phyloP scores from a whole-genome alignment of 192 early-diverging fungal genomes.

The Physocladia obscura region DNA sequence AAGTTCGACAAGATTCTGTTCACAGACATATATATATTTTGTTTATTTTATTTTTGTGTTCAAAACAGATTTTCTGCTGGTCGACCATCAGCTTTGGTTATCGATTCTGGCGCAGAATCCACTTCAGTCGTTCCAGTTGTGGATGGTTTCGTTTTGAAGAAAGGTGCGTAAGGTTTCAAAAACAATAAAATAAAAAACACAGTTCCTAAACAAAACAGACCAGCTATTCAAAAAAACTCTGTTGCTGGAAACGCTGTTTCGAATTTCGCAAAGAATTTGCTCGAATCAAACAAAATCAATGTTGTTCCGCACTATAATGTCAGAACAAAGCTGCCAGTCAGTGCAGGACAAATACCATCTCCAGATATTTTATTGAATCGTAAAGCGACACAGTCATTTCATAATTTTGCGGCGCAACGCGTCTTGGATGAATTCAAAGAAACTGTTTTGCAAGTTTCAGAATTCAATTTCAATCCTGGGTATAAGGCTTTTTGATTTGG shows the following conservation, averaged over 20 bases:
- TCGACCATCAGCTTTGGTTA: constrained; percentile 79
- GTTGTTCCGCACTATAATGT: constrained; percentile 85
- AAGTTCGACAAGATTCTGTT: too few relatives aligned
- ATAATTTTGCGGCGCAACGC: constrained; percentile 73
- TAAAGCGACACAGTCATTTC: constrained; percentile 64
- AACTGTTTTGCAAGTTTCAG: constrained; percentile 79
- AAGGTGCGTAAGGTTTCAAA: constrained; percentile 49
- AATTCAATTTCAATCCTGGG: constrained; percentile 60
- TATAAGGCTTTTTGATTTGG: neutral
- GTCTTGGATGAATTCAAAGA: constrained; percentile 94
- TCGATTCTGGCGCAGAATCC: constrained; percentile 86
- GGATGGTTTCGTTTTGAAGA: constrained; percentile 94
- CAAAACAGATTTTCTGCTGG: constrained; percentile 80
- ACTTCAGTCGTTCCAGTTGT: constrained; percentile 94
- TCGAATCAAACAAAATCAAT: constrained; percentile 53
- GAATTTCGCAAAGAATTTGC: constrained; percentile 65
- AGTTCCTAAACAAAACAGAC: neutral
- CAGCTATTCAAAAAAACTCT: constrained; percentile 61
- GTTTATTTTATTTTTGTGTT: neutral
- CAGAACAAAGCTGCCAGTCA: constrained; percentile 70
- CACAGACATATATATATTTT: neutral
- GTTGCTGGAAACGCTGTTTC: constrained; percentile 84
- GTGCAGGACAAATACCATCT: constrained; percentile 53
- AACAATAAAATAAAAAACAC: too few relatives aligned
- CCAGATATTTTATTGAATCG: constrained; percentile 54